These are phyloP conservation scores for Euclidium syriacum DNA, from an alignment of 345 rosid genomes.

Conservation along the genomic window DNA sequence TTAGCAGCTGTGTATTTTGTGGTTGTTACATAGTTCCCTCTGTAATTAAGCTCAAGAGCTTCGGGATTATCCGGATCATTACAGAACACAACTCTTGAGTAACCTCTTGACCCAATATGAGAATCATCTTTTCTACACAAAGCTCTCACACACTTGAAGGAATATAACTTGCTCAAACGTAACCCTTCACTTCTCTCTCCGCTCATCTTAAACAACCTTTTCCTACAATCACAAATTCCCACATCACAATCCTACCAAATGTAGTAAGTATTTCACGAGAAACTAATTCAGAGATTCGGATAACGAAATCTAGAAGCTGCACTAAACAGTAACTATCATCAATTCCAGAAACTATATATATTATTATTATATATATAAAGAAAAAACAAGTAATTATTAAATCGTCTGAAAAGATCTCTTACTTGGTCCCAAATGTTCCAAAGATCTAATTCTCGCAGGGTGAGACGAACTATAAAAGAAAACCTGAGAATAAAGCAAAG, in stretches of 20 bases:
- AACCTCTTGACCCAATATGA: conserved; percentile 63
- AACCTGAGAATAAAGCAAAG: not conserved
- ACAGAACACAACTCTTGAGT: conserved; percentile 82
- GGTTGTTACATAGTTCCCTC: conserved; percentile 78
- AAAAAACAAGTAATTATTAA: not conserved
- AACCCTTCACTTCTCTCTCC: conserved; percentile 36
- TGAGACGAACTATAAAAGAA: not conserved
- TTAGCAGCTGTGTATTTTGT: conserved; percentile 70
- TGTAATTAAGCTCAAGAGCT: conserved; percentile 50
- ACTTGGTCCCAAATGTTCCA: conserved; percentile 16
- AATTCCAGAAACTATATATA: not conserved
- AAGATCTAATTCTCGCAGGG: conserved; percentile 1
- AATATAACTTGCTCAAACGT: conserved; percentile 49
- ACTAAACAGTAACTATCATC: conserved; percentile 19
- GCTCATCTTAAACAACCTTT: conserved; percentile 38
- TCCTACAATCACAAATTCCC: not conserved
- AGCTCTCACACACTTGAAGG: conserved; percentile 54
- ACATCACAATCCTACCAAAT: conserved; percentile 11
- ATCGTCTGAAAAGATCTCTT: conserved; percentile 6
- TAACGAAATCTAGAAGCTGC: conserved; percentile 11
- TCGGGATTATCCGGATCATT: conserved; percentile 73
- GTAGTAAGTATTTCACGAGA: conserved; percentile 1
- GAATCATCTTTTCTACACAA: conserved; percentile 40
- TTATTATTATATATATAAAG: not conserved
- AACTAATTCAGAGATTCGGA: not conserved